Conservation (phyloP, 2,329 filamentous ascomycete species). For the Sporothrix globosa region DNA sequence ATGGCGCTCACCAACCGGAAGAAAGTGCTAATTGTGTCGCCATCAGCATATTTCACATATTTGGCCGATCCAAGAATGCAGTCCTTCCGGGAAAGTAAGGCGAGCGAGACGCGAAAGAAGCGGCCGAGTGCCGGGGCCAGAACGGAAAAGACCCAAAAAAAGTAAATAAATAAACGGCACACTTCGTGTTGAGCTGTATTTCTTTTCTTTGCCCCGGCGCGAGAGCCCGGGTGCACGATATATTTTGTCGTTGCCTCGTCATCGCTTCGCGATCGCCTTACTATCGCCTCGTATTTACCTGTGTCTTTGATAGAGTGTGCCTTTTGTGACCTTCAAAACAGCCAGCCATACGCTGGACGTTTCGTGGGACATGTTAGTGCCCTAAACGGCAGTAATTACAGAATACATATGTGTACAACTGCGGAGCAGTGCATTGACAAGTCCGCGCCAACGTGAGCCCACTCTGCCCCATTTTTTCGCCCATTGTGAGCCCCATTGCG, state of each 20-base stretch:
- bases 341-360: too few species aligned
- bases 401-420: too few species aligned
- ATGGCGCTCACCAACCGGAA: background rate
- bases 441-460: background rate
- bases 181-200: too few species aligned
- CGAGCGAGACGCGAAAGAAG: background rate
- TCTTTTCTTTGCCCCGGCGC: background rate
- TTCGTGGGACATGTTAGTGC: background rate
- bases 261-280: too few species aligned
- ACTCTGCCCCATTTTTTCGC: conserved; percentile 11
- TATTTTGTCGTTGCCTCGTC: background rate
- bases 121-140: background rate
- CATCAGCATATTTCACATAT: too few species aligned
- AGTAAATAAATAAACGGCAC: too few species aligned
- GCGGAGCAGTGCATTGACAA: background rate
- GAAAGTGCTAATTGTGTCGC: background rate
- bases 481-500: background rate
- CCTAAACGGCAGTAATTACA: conserved; percentile 15
- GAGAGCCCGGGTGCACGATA: background rate
- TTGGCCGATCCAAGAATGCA: too few species aligned
- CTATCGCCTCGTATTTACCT: background rate
- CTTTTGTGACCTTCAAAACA: too few species aligned
- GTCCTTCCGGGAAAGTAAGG: background rate
- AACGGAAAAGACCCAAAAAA: too few species aligned
- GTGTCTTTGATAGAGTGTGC: too few species aligned